phyloP scores from a whole-genome alignment of 2,329 filamentous ascomycete species.

The Aspergillus tamarii region DNA sequence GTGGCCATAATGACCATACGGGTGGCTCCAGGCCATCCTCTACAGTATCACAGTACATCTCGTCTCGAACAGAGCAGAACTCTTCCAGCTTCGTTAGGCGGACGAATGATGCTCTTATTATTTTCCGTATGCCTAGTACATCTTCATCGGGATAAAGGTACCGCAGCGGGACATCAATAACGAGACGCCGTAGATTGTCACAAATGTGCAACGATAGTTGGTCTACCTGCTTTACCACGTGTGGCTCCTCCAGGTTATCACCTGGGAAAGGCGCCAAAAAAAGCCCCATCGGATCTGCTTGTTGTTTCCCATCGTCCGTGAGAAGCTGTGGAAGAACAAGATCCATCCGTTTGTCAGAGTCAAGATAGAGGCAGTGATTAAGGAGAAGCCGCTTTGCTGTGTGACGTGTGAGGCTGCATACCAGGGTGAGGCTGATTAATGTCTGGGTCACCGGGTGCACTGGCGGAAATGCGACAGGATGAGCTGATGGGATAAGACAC shows the following conservation, averaged over 20 bases:
- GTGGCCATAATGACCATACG: constrained; percentile 20
- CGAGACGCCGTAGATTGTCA: neutral
- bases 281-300: constrained; percentile 2
- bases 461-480: constrained; percentile 8
- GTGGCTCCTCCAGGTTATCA: constrained; percentile 7
- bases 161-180: constrained; percentile 13
- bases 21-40: constrained; percentile 7
- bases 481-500: constrained; percentile 13
- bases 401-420: constrained; percentile 16
- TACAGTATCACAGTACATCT: constrained; percentile 14
- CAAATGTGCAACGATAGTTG: neutral
- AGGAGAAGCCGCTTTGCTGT: constrained; percentile 16
- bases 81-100: constrained; percentile 18
- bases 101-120: constrained; percentile 14
- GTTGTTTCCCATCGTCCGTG: neutral
- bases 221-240: neutral
- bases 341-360: neutral
- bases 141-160: constrained; percentile 14
- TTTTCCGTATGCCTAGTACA: constrained; percentile 6
- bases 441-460: constrained; percentile 17
- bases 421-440: constrained; percentile 16
- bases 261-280: constrained; percentile 15
- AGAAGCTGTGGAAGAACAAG: constrained; percentile 5
- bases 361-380: constrained; percentile 18
- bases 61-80: constrained; percentile 18